Conservation (phyloP, 768 basidiomycete species). For the Hericium erinaceus region DNA sequence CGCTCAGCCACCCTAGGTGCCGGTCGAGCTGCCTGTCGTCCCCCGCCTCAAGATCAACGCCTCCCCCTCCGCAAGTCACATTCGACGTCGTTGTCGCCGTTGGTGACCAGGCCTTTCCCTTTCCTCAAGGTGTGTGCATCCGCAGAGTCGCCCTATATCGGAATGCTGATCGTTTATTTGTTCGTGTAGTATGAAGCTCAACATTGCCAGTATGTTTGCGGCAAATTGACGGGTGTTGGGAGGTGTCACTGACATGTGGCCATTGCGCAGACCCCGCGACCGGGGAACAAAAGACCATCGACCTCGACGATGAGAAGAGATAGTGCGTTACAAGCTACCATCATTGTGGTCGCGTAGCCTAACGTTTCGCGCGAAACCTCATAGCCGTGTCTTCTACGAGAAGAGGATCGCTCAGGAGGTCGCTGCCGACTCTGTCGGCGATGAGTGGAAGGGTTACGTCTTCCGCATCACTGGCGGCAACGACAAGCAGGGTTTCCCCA, state of each 20-base stretch:
- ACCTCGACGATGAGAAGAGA: conserved; percentile 86
- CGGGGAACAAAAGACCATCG: conserved; percentile 93
- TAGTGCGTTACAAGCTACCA: conserved; percentile 36
- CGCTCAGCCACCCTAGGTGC: conserved; percentile 19
- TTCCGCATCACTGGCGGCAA: conserved; percentile 97
- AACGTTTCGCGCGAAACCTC: neutral
- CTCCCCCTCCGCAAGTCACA: conserved; percentile 7
- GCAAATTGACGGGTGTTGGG: neutral
- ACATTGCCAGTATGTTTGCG: conserved; percentile 78
- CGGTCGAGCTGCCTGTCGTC: conserved; percentile 7
- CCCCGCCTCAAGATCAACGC: conserved; percentile 20
- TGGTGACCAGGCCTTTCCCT: conserved; percentile 29
- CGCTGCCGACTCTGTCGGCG: conserved; percentile 79
- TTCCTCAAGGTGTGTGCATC: conserved; percentile 21
- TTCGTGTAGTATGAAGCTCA: conserved; percentile 79
- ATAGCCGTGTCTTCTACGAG: conserved; percentile 90
- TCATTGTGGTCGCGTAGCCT: neutral
- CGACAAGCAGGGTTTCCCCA: conserved; percentile 98
- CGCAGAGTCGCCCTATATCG: neutral
- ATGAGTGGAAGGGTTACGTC: conserved; percentile 96
- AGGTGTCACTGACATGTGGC: neutral
- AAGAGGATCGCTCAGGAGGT: conserved; percentile 97
- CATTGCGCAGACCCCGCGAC: conserved; percentile 78
- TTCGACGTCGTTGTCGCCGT: conserved; percentile 33
- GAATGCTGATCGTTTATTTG: neutral